phyloP scores from a whole-genome alignment of 768 basidiomycete species.

The Amanita rimosa region DNA sequence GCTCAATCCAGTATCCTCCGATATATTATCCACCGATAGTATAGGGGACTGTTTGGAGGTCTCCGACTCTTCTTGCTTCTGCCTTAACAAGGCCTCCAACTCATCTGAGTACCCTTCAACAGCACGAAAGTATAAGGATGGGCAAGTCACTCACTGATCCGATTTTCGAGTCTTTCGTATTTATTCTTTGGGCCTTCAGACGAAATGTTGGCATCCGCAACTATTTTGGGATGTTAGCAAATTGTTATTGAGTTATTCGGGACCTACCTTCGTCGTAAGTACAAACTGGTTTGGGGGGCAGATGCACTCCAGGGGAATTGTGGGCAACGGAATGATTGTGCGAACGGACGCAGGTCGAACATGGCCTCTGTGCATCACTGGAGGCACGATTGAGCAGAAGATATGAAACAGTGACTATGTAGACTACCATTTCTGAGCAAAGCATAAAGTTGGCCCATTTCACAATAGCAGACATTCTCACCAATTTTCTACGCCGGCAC shows the following conservation, averaged over 20 bases:
- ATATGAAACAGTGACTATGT: background rate
- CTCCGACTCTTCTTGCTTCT: conserved; percentile 23
- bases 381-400: conserved; percentile 1
- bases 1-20: background rate
- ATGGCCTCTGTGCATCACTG: conserved; percentile 69
- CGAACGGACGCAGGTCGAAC: conserved; percentile 67
- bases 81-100: conserved; percentile 51
- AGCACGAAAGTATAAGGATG: background rate
- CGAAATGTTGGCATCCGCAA: conserved; percentile 24
- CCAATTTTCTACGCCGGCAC: conserved; percentile 67
- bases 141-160: conserved; percentile 41
- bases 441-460: conserved; percentile 3
- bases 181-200: conserved; percentile 46
- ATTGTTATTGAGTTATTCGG: background rate
- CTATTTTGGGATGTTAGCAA: conserved; percentile 18
- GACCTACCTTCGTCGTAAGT: conserved; percentile 63
- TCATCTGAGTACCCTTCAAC: conserved; percentile 35
- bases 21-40: background rate
- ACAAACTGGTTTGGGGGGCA: conserved; percentile 53
- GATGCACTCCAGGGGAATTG: conserved; percentile 40
- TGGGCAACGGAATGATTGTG: conserved; percentile 60
- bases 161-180: conserved; percentile 53
- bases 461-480: conserved; percentile 21
- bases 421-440: conserved; percentile 46
- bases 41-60: background rate